Evolutionary conservation across 352 stramenopile species (phyloP), one percentile per base, ranked within the genome.

Genomic region (Pythium oligandrum): DNA sequence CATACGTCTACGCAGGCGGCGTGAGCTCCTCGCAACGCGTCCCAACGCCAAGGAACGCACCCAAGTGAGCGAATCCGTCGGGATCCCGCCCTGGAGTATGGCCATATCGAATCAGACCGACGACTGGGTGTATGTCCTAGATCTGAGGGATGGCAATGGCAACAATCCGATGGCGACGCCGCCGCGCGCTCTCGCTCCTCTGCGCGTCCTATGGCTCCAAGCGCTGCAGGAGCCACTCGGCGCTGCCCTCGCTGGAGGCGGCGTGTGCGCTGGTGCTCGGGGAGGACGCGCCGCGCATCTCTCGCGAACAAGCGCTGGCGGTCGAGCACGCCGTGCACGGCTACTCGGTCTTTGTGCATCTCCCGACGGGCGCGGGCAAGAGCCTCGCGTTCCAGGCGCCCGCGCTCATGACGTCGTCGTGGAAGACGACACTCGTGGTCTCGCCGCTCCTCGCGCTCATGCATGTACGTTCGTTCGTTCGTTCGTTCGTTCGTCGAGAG

Each of bases 351-450:
- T 91, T 93, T 33, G 54, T 93, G 12, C 78, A 90, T 50, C 58
- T 91, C 11, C 80, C 78, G 33, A 93, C 79, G 0, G 83, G 83
- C 11, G 78, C 81, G 0, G 83, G 83, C 63, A 93, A 93, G 69
- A 90, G 75, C 54, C 66, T 91, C 53, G 79, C 78, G 47, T 93
- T 90, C 59, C 83, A 93, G 48, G 62, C 78, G 3, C 81, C 83
- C 1, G 79, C 83, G 48, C 61, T 93, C 34, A 42, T 84, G 0
- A 52, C 72, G n/a, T 33, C 69, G 31, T 17, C 53, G 30, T 44
- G 56, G 6, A 53, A 68, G 48, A 71, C 58, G 1, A 93, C 83
- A 2, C 61, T 93, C 49, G 77, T 93, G 2, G 68, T 92, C 4
- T 89, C 78, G 42, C 83, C 83, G 11, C 68, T 93, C 2, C 70